Evolutionary conservation across 2,329 filamentous ascomycete genomes (phyloP).

Genomic region (Ceratocystis cacaofunesta): DNA sequence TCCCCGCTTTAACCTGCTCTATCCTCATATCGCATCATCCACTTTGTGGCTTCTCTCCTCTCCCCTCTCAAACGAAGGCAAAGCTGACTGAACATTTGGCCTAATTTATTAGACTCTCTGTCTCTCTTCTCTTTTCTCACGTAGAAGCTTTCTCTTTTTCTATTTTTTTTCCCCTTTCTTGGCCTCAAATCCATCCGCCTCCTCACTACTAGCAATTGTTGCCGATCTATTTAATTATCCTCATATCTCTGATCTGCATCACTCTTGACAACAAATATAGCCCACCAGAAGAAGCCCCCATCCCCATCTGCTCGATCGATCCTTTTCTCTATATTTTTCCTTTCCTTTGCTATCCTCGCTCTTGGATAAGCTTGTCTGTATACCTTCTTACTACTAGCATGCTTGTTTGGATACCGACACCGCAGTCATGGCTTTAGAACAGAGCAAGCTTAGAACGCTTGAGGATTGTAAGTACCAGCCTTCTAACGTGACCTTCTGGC

Average conservation of each 20-base stretch:
- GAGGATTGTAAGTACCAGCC: conserved; percentile 9
- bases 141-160: background rate
- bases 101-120: background rate
- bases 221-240: background rate
- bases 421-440: conserved; percentile 9
- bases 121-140: background rate
- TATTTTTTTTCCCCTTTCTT: background rate
- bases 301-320: background rate
- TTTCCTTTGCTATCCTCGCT: background rate
- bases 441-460: conserved; percentile 11
- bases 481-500: background rate
- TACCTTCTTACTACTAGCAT: conserved; percentile 5
- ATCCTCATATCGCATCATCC: background rate
- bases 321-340: background rate
- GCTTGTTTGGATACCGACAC: conserved; percentile 6
- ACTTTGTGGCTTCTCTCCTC: background rate
- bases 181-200: background rate
- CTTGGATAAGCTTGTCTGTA: background rate
- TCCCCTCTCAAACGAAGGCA: background rate
- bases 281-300: no score
- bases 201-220: background rate
- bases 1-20: background rate
- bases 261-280: no score
- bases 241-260: background rate
- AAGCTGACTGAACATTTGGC: background rate